A percentile compares a stretch with the other conserved stretches of the same genome.
Evolutionary conservation across 192 early-diverging fungal genomes (phyloP).

Genomic region (Borealophlyctis nickersoniae): DNA sequence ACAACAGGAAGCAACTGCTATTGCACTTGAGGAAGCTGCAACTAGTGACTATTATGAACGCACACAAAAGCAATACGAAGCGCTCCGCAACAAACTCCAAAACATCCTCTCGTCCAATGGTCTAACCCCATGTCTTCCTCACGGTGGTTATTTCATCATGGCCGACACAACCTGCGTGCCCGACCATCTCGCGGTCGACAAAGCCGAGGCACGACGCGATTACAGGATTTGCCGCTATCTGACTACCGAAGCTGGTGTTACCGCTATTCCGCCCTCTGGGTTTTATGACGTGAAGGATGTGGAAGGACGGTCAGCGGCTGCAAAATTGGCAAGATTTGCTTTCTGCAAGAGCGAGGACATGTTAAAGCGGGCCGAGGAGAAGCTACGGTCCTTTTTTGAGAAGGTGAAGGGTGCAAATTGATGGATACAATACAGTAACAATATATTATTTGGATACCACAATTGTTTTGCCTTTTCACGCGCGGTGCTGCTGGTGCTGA

Average conservation of each 20-base stretch:
- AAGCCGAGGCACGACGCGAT: constrained; percentile 56
- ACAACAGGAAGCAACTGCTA: constrained; percentile 63
- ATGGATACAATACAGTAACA: no score
- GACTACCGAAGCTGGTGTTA: constrained; percentile 84
- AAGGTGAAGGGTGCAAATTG: constrained; percentile 5
- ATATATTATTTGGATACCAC: no score
- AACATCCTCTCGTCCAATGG: constrained; percentile 62
- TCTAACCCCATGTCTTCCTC: constrained; percentile 77
- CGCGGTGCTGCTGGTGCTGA: no score
- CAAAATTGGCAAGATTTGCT: constrained; percentile 80
- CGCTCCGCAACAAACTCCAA: constrained; percentile 71
- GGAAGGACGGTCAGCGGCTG: constrained; percentile 45
- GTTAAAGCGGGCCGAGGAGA: constrained; percentile 67
- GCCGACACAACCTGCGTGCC: constrained; percentile 72
- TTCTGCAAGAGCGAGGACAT: constrained; percentile 90
- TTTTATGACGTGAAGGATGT: constrained; percentile 64
- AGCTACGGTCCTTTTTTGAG: constrained; percentile 47
- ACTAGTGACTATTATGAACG: constrained; percentile 63
- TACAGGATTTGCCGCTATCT: constrained; percentile 82
- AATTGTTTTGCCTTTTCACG: no score
- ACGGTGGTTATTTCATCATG: constrained; percentile 92
- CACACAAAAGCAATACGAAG: constrained; percentile 66
- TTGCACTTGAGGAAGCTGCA: constrained; percentile 64
- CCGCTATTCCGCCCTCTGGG: constrained; percentile 85
- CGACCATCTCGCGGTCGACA: constrained; percentile 46